phyloP scores from a whole-genome alignment of 2,329 filamentous ascomycete genomes.

The Neonectria magnoliae region DNA sequence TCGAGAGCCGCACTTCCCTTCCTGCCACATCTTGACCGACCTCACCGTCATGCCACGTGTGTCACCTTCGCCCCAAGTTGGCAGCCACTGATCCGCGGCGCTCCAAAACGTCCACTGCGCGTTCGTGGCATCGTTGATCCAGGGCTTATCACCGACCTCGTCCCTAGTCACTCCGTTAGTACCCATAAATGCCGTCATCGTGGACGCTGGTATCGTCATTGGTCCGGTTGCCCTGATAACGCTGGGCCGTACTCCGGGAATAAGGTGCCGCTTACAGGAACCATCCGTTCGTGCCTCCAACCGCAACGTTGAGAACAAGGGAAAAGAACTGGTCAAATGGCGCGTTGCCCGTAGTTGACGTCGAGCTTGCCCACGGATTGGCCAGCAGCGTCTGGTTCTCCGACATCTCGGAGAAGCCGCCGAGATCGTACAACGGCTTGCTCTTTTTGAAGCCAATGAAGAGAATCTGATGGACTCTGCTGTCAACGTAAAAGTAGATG shows the following conservation, averaged over 20 bases:
- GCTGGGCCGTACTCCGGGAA: constrained; percentile 4
- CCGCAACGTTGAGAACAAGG: constrained; percentile 61
- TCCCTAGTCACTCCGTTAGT: constrained; percentile 46
- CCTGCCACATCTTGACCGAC: constrained; percentile 59
- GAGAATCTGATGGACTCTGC: constrained; percentile 52
- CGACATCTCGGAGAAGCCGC: constrained; percentile 52
- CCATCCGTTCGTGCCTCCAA: constrained; percentile 60
- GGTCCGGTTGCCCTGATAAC: constrained; percentile 2
- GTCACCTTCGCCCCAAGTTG: constrained; percentile 57
- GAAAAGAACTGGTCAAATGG: constrained; percentile 64
- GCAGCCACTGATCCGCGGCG: constrained; percentile 53
- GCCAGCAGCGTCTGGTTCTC: constrained; percentile 53
- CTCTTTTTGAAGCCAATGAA: constrained; percentile 49
- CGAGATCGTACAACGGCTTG: constrained; percentile 52
- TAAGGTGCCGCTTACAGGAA: constrained; percentile 49
- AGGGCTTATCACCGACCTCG: constrained; percentile 56
- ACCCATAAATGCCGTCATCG: not conserved
- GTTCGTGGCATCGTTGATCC: constrained; percentile 54
- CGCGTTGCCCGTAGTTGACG: constrained; percentile 52
- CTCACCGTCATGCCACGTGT: constrained; percentile 57
- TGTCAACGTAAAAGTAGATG: constrained; percentile 64
- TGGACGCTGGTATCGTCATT: not conserved
- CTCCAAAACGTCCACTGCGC: constrained; percentile 56
- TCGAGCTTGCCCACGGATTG: constrained; percentile 56
- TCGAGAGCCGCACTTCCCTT: constrained; percentile 30